Evolutionary conservation across 2,329 filamentous ascomycete genomes (phyloP).

Genomic region (Colletotrichum aenigma): DNA sequence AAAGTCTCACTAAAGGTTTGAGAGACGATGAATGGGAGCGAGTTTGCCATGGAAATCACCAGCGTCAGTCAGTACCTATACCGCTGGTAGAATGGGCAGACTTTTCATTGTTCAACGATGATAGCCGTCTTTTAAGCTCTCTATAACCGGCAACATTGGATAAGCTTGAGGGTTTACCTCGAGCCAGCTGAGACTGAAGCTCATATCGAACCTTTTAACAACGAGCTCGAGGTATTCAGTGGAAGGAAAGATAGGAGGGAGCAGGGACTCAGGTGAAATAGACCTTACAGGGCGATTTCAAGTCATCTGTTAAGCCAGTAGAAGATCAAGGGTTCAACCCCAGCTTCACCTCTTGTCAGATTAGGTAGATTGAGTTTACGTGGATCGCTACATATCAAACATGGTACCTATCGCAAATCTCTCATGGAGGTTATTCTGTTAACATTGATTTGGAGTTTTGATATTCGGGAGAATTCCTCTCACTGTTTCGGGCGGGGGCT

Average conservation of each 20-base stretch:
- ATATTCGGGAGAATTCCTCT: fast-evolving
- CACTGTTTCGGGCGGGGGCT: background rate
- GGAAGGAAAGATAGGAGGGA: background rate
- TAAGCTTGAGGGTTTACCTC: fast-evolving
- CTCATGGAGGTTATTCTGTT: background rate
- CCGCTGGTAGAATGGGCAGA: background rate
- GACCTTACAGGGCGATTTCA: background rate
- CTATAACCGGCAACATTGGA: fast-evolving
- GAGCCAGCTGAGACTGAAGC: background rate
- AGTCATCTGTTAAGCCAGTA: background rate
- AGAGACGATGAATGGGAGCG: background rate
- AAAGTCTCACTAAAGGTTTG: background rate
- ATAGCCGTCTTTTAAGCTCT: fast-evolving
- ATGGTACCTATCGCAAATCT: background rate
- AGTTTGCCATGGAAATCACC: too few relatives aligned
- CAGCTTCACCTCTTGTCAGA: background rate
- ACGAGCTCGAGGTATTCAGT: fast-evolving
- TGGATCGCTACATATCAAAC: fast-evolving
- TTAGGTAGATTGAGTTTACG: background rate
- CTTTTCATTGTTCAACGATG: background rate
- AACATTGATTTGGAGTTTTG: background rate
- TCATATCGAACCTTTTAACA: fast-evolving
- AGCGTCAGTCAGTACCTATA: background rate
- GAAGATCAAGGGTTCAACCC: background rate
- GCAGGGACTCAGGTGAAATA: background rate